Conservation (phyloP, 805 yeast species). For the Teunomyces kruisii region DNA sequence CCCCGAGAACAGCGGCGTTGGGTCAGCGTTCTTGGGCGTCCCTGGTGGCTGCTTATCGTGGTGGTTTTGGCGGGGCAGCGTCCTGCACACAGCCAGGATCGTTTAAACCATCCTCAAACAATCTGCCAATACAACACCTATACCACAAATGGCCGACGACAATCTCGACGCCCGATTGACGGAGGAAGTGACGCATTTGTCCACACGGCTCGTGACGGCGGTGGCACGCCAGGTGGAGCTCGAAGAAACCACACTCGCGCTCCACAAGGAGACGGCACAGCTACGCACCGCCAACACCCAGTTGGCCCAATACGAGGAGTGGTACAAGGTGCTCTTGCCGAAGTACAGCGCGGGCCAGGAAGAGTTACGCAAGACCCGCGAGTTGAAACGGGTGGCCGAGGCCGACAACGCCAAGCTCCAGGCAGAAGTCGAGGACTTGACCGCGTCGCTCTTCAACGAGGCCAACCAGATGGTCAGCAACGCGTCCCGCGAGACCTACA, state of each 20-base stretch:
- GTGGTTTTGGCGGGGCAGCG: no score
- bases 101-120: conserved; percentile 2
- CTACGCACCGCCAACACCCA: conserved; percentile 23
- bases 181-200: conserved; percentile 53
- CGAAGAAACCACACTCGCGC: conserved; percentile 47
- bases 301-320: conserved; percentile 17
- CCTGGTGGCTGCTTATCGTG: no score
- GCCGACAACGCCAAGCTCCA: conserved; percentile 59
- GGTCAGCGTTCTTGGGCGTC: no score
- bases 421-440: conserved; percentile 76
- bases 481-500: conserved; percentile 68
- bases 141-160: conserved; percentile 8
- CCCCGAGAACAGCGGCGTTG: no score
- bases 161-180: conserved; percentile 43
- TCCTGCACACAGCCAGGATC: not conserved
- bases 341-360: conserved; percentile 30
- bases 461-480: conserved; percentile 83
- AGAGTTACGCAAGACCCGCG: conserved; percentile 22
- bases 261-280: conserved; percentile 36
- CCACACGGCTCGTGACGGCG: conserved; percentile 61
- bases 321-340: conserved; percentile 27
- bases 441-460: conserved; percentile 75
- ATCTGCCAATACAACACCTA: not conserved
- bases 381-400: conserved; percentile 49
- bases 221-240: conserved; percentile 56